phyloP scores from a whole-genome alignment of 345 rosid genomes.

The Erodium maritimum region DNA sequence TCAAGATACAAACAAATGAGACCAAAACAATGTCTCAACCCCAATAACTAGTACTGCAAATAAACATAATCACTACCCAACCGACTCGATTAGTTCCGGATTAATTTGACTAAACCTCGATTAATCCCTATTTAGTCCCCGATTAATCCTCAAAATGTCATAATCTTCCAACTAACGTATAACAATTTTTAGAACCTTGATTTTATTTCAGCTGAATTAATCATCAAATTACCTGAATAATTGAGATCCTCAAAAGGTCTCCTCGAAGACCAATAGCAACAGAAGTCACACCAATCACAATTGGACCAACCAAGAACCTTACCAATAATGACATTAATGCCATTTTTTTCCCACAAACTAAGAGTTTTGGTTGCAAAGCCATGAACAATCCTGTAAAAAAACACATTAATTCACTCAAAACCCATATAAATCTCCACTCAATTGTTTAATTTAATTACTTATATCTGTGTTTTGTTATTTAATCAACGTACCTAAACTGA shows the following conservation, averaged over 20 bases:
- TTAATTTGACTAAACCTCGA: background rate
- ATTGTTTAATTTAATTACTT: background rate
- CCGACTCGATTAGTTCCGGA: too few relatives aligned
- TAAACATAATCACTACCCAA: too few relatives aligned
- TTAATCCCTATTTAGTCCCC: too few relatives aligned
- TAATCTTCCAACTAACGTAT: too few relatives aligned
- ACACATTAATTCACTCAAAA: background rate
- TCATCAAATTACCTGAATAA: slow-evolving; percentile 10
- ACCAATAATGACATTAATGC: slow-evolving; percentile 4
- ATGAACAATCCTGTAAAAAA: slow-evolving; percentile 14
- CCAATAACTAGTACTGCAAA: too few relatives aligned
- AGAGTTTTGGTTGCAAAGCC: slow-evolving; percentile 13
- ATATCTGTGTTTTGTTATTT: too few relatives aligned
- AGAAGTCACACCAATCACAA: slow-evolving; percentile 13
- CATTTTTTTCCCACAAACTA: slow-evolving; percentile 10
- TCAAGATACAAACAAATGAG: too few relatives aligned
- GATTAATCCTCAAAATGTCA: too few relatives aligned
- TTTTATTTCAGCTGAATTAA: too few relatives aligned
- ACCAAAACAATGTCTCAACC: too few relatives aligned
- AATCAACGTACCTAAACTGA: slow-evolving; percentile 16
- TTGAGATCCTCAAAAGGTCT: slow-evolving; percentile 7
- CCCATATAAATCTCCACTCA: background rate
- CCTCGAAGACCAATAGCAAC: slow-evolving; percentile 13
- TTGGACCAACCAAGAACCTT: slow-evolving; percentile 16
- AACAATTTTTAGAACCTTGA: too few relatives aligned